Evolutionary conservation across 2,329 filamentous ascomycete genomes (phyloP).

Genomic region (Ophiosphaerella herpotricha): DNA sequence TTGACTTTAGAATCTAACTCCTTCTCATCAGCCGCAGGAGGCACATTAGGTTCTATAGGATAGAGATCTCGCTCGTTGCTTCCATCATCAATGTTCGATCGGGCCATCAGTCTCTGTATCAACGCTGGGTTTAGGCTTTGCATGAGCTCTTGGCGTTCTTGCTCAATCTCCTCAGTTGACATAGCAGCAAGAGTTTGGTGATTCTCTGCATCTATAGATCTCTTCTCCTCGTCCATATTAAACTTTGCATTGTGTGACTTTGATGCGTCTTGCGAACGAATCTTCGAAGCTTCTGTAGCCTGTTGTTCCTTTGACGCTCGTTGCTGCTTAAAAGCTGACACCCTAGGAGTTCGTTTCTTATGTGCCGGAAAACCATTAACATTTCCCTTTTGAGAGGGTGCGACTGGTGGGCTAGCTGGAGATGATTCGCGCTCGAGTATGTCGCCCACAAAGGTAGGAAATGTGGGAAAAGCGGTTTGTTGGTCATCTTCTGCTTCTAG

Average conservation of each 20-base stretch:
- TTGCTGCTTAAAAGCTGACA: constrained; percentile 81
- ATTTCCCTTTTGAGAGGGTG: constrained; percentile 61
- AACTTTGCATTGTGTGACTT: constrained; percentile 17
- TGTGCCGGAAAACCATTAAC: constrained; percentile 84
- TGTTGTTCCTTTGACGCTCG: constrained; percentile 46
- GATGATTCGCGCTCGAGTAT: constrained; percentile 74
- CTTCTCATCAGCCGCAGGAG: constrained; percentile 12
- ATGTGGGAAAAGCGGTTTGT: constrained; percentile 19
- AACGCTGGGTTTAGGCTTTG: constrained; percentile 74
- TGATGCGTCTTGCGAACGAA: constrained; percentile 15
- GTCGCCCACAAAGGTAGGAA: constrained; percentile 65
- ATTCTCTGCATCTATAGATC: constrained; percentile 83
- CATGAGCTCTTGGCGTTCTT: constrained; percentile 80
- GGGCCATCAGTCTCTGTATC: constrained; percentile 74
- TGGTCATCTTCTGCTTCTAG: constrained; percentile 31
- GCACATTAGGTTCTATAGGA: constrained; percentile 8
- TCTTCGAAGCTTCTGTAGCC: constrained; percentile 10
- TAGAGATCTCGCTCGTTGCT: constrained; percentile 49
- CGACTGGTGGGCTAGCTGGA: constrained; percentile 65
- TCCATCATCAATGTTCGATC: constrained; percentile 75
- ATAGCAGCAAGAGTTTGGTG: constrained; percentile 72
- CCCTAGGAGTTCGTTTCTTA: constrained; percentile 69
- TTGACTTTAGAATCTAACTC: constrained; percentile 13
- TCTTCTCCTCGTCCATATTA: constrained; percentile 62
- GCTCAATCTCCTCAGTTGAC: constrained; percentile 79